Evolutionary conservation across 495 filamentous ascomycete genomes (phyloP), one percentile per base, ranked within the genome.

Genomic region (Emericellopsis terricola): DNA sequence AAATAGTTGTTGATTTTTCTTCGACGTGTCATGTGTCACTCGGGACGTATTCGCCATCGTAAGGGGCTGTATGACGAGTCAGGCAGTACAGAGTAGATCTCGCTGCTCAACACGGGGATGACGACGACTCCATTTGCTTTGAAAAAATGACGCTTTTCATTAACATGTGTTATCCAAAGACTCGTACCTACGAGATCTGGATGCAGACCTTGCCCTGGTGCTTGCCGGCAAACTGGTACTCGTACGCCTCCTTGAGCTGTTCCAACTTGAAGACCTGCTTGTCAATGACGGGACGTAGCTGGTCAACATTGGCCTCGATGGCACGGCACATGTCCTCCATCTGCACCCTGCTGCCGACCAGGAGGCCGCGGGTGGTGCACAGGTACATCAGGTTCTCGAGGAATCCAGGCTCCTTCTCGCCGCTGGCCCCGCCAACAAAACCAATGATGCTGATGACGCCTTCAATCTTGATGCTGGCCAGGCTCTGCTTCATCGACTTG

Each of bases 401-500:
- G 23, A 70, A 36, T 3, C 37, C 39, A 0, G 65, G 65, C 43
- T 59, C 53, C 6, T 46, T 46, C 41, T 3, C 29, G 43, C 52
- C 48, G 1, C 48, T 40, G 15, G 44, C 41, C n/a, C 57, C 61
- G 2, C 60, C 65, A 6, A 73, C 42, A 49, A 68, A 69, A 0
- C 71, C 71, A 31, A 74, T 63, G 17, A 73, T 48, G 33, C 48
- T 58, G 38, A 76, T 69, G 14, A 65, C 40, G 10, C 71, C 70
- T 34, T 72, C 69, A 13, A 48, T 51, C 41, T 60, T 64, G 34
- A 73, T 51, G 26, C 55, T 60, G 33, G 61, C 63, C 39, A 72
- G 52, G 34, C 61, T 66, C 51, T 76, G 67, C 38, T 46, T 31
- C 30, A 76, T 53, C 2, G 68, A 68, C 9, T 50, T 56, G 3